phyloP scores from a whole-genome alignment of 768 basidiomycete genomes.

The Dioszegia hungarica region DNA sequence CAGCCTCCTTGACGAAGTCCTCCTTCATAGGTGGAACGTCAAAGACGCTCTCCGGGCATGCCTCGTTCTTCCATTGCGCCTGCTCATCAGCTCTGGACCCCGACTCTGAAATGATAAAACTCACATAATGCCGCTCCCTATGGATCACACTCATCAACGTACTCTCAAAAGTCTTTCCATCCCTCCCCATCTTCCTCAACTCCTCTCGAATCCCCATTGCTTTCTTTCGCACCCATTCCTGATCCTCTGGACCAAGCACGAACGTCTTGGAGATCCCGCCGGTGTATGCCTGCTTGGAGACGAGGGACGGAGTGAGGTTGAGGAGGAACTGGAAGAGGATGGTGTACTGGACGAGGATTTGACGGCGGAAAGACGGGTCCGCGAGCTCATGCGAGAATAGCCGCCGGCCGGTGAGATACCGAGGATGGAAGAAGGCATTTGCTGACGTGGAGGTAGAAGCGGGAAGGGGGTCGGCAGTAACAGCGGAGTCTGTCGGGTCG shows the following conservation, averaged over 20 bases:
- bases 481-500: no score
- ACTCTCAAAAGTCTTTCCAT: conserved; percentile 34
- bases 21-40: conserved; percentile 29
- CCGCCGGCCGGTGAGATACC: conserved; percentile 37
- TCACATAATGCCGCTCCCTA: conserved; percentile 35
- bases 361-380: conserved; percentile 39
- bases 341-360: conserved; percentile 44
- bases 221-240: conserved; percentile 31
- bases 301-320: conserved; percentile 38
- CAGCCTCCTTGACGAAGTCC: conserved; percentile 15
- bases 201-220: conserved; percentile 30
- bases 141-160: conserved; percentile 36
- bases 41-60: conserved; percentile 35
- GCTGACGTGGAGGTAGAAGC: no score
- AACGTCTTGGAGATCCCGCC: conserved; percentile 44
- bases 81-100: conserved; percentile 1
- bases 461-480: no score
- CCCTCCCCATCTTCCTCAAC: conserved; percentile 27
- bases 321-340: conserved; percentile 45
- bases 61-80: conserved; percentile 46
- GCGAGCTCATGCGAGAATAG: conserved; percentile 43
- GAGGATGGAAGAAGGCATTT: conserved; percentile 33
- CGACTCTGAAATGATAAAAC: conserved; percentile 1
- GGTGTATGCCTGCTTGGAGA: conserved; percentile 37
- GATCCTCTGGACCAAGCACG: conserved; percentile 30